phyloP scores from a whole-genome alignment of 169 alveolate genomes.

The Haemoproteus tartakovskyi region DNA sequence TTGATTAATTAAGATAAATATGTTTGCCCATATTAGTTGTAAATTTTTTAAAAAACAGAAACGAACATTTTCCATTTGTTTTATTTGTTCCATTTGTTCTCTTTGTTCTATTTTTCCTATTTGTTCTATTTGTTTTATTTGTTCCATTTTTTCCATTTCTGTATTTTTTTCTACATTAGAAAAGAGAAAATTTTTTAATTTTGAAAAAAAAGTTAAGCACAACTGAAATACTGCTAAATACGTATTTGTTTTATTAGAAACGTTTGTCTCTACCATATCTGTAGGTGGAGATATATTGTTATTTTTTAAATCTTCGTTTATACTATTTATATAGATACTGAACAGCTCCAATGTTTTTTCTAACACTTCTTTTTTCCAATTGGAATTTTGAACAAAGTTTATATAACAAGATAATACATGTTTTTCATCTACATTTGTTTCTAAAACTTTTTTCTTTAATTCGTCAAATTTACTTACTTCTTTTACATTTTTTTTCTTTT shows the following conservation, averaged over 20 bases:
- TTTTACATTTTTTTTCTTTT: slow-evolving; percentile 10
- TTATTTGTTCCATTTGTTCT: too few species aligned
- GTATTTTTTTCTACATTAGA: too few species aligned
- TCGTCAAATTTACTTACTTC: slow-evolving; percentile 10
- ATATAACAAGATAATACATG: not conserved
- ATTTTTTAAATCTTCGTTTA: not conserved
- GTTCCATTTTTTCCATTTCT: too few species aligned
- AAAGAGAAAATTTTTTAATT: not conserved
- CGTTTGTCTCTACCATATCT: too few species aligned
- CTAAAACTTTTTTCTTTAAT: slow-evolving; percentile 11
- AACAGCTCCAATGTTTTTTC: not conserved
- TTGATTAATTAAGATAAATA: not conserved
- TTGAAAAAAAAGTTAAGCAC: not conserved
- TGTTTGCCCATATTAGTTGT: not conserved
- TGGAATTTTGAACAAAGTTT: slow-evolving; percentile 1
- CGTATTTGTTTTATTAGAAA: not conserved
- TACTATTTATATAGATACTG: not conserved
- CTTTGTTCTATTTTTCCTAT: too few species aligned
- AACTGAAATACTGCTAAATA: not conserved
- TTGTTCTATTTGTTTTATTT: too few species aligned
- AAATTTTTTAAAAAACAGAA: too few species aligned
- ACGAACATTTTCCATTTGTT: too few species aligned
- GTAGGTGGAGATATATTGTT: not conserved
- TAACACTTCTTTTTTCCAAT: not conserved
- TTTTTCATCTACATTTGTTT: slow-evolving; percentile 4